Percentiles rank a stretch among this genome's conserved stretches.
Evolutionary conservation across 2,329 filamentous ascomycete species (phyloP).

Genomic region (Claviceps cyperi): DNA sequence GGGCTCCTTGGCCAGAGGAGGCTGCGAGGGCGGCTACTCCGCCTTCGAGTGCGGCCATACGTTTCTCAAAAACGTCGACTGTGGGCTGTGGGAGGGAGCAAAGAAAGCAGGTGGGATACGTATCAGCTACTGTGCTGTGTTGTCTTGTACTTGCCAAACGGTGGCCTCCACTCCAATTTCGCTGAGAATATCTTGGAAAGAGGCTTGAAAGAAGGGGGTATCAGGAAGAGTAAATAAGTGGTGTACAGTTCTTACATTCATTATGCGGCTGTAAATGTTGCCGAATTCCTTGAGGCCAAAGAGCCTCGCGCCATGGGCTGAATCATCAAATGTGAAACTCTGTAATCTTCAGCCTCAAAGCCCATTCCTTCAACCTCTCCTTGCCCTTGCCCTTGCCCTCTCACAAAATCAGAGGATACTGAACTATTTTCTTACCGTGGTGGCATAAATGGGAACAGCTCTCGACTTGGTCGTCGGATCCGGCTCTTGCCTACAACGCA

Average conservation of each 20-base stretch:
- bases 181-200: background rate
- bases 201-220: background rate
- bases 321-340: conserved; percentile 92
- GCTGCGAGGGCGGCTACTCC: conserved; percentile 76
- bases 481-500: conserved; percentile 49
- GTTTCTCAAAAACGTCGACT: conserved; percentile 90
- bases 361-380: background rate
- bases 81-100: conserved; percentile 50
- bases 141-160: background rate
- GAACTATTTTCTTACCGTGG: conserved; percentile 36
- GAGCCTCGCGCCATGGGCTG: conserved; percentile 82
- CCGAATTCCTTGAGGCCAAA: conserved; percentile 95
- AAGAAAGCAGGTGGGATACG: background rate
- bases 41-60: conserved; percentile 88
- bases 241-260: conserved; percentile 51
- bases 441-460: conserved; percentile 91
- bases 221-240: background rate
- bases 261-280: conserved; percentile 95
- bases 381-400: too few relatives aligned
- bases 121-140: background rate
- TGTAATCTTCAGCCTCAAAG: conserved; percentile 17
- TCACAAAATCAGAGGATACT: too few relatives aligned
- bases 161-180: too few relatives aligned
- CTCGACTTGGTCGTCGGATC: conserved; percentile 74
- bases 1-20: conserved; percentile 75